A percentile compares a stretch with the other conserved stretches of the same genome.
These are phyloP conservation scores for Tuber indicum DNA, from an alignment of 495 filamentous ascomycete species.

Conservation along the genomic window DNA sequence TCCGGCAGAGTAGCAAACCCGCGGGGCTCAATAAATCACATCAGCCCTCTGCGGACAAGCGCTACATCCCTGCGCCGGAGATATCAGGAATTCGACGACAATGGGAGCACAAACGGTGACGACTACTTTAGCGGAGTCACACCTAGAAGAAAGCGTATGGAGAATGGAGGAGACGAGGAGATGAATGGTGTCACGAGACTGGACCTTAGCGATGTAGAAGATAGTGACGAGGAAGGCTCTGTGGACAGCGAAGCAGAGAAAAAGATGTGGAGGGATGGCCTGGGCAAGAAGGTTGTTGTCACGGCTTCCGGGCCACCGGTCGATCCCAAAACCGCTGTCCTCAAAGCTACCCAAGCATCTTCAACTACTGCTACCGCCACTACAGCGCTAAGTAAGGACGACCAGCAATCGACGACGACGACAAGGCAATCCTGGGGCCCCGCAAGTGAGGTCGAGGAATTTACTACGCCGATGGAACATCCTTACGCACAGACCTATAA, in stretches of 20 bases:
- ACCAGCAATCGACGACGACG: neutral
- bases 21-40: constrained; percentile 32
- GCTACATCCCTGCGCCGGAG: constrained; percentile 40
- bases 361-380: neutral
- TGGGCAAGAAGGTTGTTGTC: constrained; percentile 30
- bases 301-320: constrained; percentile 1
- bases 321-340: neutral
- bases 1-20: constrained; percentile 34
- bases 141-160: constrained; percentile 17
- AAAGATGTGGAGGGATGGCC: constrained; percentile 40
- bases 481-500: constrained; percentile 1
- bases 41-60: constrained; percentile 36
- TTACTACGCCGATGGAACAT: constrained; percentile 27
- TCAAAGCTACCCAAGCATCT: neutral
- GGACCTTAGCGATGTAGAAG: constrained; percentile 38
- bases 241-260: constrained; percentile 34
- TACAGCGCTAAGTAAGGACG: neutral
- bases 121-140: constrained; percentile 41
- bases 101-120: constrained; percentile 33
- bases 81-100: constrained; percentile 39
- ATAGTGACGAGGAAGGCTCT: constrained; percentile 33
- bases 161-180: constrained; percentile 25
- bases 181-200: constrained; percentile 20
- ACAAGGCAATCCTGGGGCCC: constrained; percentile 6
- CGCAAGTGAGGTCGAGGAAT: constrained; percentile 13